Base-by-base conservation (phyloP, 2,329 filamentous ascomycete genomes). In the Trichophyton mentagrophytes region DNA sequence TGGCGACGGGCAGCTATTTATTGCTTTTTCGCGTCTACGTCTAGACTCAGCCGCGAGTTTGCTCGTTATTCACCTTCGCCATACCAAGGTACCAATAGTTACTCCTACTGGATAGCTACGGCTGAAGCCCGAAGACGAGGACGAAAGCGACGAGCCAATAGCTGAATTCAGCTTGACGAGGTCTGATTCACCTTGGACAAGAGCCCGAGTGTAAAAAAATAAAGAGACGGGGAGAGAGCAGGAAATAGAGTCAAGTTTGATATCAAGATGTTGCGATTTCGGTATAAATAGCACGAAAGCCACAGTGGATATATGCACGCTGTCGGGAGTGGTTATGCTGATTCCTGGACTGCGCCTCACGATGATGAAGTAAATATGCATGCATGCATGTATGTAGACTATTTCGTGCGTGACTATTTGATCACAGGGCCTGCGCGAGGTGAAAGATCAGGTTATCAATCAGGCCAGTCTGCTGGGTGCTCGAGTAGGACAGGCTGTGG, bases 201-300 rank as follows among this genome's bases (percentile, higher is more conserved):
- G 17, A 13, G 33, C 33, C 33, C 33, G 33, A 38, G 33, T 38
- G 33, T 13, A 11, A 38, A 38, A 46, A 7, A 30, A 30, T 30
- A 30, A 7, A 46, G 42, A 46, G 20, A 9, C 1, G 17, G 25
- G 3, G 5, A 8, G n/a, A 9, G 20, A 17, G n/a, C 51, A 36
- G 30, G 20, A 6, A 20, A 44, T 17, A 7, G 6, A 20, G n/a
- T 44, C n/a, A 20, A n/a, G 33, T 44, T 44, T 7, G n/a, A 44
- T 44, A 17, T 44, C 15, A n/a, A 33, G 13, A 17, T 36, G 22
- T 27, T 36, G 51, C 33, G n/a, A 33, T 38, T n/a, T 55, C 27
- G 27, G 27, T 55, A 55, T 55, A 36, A 55, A 55, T 55, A 55
- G 51, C 6, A 55, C 51, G 30, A 36, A 55, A 55, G 51, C 51